Conservation (phyloP, 1,284 basidiomycete genomes). For the Amylostereum chailletii region DNA sequence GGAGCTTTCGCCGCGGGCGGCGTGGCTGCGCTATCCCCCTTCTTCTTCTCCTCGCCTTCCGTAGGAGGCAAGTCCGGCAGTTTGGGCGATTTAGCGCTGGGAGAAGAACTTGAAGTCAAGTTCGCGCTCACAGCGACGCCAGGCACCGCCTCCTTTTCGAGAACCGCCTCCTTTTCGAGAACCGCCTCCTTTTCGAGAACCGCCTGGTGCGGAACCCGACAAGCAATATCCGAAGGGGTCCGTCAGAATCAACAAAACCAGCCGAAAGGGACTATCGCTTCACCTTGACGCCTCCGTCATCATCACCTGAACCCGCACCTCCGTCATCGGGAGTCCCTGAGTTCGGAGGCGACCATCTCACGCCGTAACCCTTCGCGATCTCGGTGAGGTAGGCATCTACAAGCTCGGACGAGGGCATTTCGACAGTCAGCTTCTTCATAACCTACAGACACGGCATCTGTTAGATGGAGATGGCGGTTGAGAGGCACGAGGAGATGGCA, state of each 20-base stretch:
- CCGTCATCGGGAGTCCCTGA: constrained; percentile 13
- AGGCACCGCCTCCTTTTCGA: neutral
- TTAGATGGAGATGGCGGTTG: neutral
- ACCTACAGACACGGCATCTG: constrained; percentile 34
- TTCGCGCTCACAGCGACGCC: constrained; percentile 2
- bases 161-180: neutral
- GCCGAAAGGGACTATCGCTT: too few relatives aligned
- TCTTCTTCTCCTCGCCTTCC: constrained; percentile 27
- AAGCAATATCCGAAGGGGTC: neutral
- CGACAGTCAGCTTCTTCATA: constrained; percentile 60
- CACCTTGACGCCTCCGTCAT: constrained; percentile 25
- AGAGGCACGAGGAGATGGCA: neutral
- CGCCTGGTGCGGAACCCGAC: neutral
- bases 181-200: neutral
- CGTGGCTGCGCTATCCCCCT: constrained; percentile 15
- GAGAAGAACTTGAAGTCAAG: too few relatives aligned
- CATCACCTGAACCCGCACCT: constrained; percentile 19
- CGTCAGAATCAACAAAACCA: too few relatives aligned
- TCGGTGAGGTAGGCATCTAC: constrained; percentile 85
- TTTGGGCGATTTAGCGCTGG: constrained; percentile 23
- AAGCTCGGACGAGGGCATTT: constrained; percentile 63
- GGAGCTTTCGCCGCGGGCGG: constrained; percentile 14
- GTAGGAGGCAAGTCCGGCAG: constrained; percentile 40
- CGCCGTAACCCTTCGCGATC: constrained; percentile 81
- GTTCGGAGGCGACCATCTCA: constrained; percentile 52